Evolutionary conservation across 306 rosid genomes (phyloP).

Genomic region (Castanospermum australe): DNA sequence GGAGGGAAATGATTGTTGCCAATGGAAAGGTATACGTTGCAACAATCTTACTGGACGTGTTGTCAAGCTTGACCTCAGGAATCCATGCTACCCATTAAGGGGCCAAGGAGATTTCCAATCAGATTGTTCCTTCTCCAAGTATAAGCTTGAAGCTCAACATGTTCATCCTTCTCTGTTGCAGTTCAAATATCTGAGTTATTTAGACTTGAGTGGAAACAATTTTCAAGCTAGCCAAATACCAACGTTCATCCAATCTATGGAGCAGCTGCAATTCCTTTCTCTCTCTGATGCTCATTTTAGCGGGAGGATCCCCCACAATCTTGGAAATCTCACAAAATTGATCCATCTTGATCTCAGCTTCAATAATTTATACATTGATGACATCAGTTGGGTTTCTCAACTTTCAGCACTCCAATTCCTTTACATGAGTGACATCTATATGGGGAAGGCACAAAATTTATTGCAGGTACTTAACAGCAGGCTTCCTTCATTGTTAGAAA

Average conservation of each 20-base stretch:
- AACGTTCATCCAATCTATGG: not conserved
- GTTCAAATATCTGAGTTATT: conserved; percentile 13
- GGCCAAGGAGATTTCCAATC: not conserved
- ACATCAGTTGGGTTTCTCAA: conserved; percentile 28
- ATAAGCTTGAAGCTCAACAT: not conserved
- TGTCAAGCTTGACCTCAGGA: not conserved
- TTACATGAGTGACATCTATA: conserved; percentile 17
- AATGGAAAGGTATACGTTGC: conserved; percentile 29
- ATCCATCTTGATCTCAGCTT: conserved; percentile 9
- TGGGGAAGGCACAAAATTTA: conserved; percentile 11
- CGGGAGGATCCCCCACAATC: conserved; percentile 18
- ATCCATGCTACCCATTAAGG: not conserved
- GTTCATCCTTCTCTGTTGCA: not conserved
- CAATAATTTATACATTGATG: not conserved
- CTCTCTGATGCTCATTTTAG: not conserved
- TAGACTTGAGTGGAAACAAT: conserved; percentile 31
- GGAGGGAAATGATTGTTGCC: conserved; percentile 17
- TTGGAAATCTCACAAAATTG: conserved; percentile 30
- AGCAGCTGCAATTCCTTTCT: not conserved
- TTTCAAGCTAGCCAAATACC: conserved; percentile 24
- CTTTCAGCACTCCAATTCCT: conserved; percentile 19
- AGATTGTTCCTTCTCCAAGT: not conserved
- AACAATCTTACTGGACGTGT: conserved; percentile 20
- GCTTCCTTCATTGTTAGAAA: not conserved
- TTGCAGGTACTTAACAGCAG: conserved; percentile 17